Evolutionary conservation across 2,329 filamentous ascomycete genomes (phyloP), one percentile per base, ranked within the genome.

Genomic region (Hymenoscyphus occultus): DNA sequence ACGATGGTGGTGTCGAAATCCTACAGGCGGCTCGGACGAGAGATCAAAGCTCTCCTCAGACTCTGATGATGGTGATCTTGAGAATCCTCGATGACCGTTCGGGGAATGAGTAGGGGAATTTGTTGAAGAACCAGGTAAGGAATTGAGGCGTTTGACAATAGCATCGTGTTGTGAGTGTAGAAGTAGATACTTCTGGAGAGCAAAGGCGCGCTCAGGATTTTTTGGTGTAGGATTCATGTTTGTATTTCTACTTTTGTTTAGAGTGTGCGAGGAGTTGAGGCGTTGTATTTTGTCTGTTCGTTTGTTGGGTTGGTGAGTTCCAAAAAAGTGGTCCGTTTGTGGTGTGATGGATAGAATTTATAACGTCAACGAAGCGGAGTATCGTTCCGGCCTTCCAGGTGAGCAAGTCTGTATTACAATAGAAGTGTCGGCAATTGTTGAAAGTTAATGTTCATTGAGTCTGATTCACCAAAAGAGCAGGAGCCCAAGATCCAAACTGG

Each of bases 151-250:
- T 60, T 74, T 74, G 59, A 76, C 74, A 48, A 79, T 66, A 19
- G 73, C 66, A 54, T 70, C 71, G 48, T 76, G 75, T 64, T 77
- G 75, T 2, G 72, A 73, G 67, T 76, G 73, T 3, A 77, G 72
- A 12, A 76, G 69, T 4, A 76, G 71, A 60, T 77, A 77, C 70
- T 74, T 76, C 61, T 77, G 75, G 7, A 77, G 72, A 63, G 73
- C 71, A 48, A 76, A 74, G 19, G 70, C 75, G 63, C 73, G 67
- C 57, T 74, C 73, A 5, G 71, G 67, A 1, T 70, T 68, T 57
- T 70, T 72, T 35, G 70, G 67, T 1, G 62, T 65, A 45, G 71
- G 67, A 45, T 69, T 68, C 22, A 64, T 69, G 19, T 61, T 65
- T 40, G 28, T 19, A n/a, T 28, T 9, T 10, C 31, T 32, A 10